Evolutionary conservation across 805 yeast genomes (phyloP).

Genomic region (Lachancea dasiensis): DNA sequence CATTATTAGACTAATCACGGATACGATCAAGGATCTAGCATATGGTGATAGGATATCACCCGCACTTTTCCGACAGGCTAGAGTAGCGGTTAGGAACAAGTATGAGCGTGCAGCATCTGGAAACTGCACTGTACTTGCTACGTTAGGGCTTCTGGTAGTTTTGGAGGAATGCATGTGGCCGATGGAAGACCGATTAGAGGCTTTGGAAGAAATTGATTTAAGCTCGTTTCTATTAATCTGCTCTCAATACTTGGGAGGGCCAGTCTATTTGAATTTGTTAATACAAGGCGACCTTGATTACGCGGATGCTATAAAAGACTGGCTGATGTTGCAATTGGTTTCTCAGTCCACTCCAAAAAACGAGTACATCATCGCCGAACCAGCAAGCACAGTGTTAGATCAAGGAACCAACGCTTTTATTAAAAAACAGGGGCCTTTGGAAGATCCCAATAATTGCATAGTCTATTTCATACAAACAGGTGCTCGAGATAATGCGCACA

Average conservation of each 20-base stretch:
- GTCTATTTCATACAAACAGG: slow-evolving; percentile 56
- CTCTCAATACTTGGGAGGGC: slow-evolving; percentile 21
- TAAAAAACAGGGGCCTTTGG: slow-evolving; percentile 32
- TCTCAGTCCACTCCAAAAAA: too few relatives aligned
- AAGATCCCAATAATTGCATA: slow-evolving; percentile 49
- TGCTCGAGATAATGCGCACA: slow-evolving; percentile 31
- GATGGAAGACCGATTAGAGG: slow-evolving; percentile 49
- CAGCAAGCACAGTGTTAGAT: background rate
- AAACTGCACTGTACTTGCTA: slow-evolving; percentile 43
- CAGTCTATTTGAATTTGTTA: slow-evolving; percentile 38
- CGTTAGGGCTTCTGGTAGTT: slow-evolving; percentile 44
- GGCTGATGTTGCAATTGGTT: slow-evolving; percentile 16
- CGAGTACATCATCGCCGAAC: too few relatives aligned
- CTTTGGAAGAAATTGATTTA: slow-evolving; percentile 44
- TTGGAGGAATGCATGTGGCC: slow-evolving; percentile 54
- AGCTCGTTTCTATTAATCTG: slow-evolving; percentile 33
- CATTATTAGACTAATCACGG: slow-evolving; percentile 34
- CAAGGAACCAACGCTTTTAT: slow-evolving; percentile 33
- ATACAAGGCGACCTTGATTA: slow-evolving; percentile 45
- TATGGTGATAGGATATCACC: slow-evolving; percentile 18
- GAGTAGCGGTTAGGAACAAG: slow-evolving; percentile 42
- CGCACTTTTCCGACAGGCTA: slow-evolving; percentile 40
- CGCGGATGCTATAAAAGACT: slow-evolving; percentile 23
- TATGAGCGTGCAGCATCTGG: slow-evolving; percentile 40
- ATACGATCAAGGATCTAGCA: slow-evolving; percentile 28